A percentile compares a stretch with the other conserved stretches of the same genome.
These are phyloP conservation scores for Mikania micrantha DNA, from an alignment of 129 eudicot genomes.

Conservation along the genomic window DNA sequence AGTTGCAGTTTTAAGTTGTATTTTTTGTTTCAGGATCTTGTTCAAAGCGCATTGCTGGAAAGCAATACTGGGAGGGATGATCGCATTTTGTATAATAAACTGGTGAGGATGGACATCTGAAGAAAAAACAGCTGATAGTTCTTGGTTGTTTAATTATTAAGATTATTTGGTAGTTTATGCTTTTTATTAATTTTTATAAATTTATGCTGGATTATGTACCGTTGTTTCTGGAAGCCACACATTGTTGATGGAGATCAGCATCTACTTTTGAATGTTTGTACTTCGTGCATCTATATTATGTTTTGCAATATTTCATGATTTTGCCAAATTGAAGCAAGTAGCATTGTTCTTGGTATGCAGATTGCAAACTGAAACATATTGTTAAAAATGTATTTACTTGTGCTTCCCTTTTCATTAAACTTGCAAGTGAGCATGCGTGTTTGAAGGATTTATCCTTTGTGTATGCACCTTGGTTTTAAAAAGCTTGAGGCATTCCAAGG, in stretches of 20 bases:
- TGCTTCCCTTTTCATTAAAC: too few relatives aligned
- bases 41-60: constrained; percentile 86
- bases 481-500: too few relatives aligned
- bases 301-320: background rate
- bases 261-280: background rate
- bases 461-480: too few relatives aligned
- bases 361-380: background rate
- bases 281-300: background rate
- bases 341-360: background rate
- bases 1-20: background rate
- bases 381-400: background rate
- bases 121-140: background rate
- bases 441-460: too few relatives aligned
- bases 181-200: background rate
- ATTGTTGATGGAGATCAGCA: background rate
- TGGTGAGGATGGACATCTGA: constrained; percentile 49
- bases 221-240: background rate
- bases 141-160: background rate
- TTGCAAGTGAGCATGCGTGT: too few relatives aligned
- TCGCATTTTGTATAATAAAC: constrained; percentile 75
- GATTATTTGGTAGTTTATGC: constrained; percentile 14
- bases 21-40: constrained; percentile 65
- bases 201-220: background rate
- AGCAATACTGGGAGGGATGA: constrained; percentile 91
- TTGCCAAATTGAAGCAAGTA: constrained; percentile 1